Evolutionary conservation across 768 basidiomycete genomes (phyloP).

Genomic region (Goffeauzyma gilvescens): DNA sequence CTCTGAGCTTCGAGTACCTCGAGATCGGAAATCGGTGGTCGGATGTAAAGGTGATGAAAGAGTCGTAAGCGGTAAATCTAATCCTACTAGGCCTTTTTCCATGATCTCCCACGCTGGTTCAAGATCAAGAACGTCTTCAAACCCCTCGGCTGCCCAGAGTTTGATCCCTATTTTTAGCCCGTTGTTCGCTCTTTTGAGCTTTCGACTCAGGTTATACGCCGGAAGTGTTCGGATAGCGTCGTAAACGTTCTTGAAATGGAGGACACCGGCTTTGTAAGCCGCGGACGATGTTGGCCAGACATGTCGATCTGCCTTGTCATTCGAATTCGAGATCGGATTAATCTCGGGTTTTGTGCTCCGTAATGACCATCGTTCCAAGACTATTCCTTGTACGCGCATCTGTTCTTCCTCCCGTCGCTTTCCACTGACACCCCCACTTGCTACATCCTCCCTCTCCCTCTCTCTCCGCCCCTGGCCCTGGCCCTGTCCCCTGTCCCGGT

Average conservation of each 20-base stretch:
- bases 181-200: slow-evolving; percentile 16
- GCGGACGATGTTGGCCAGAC: slow-evolving; percentile 15
- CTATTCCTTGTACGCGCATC: slow-evolving; percentile 21
- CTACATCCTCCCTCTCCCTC: neutral
- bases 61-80: slow-evolving; percentile 12
- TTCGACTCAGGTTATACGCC: slow-evolving; percentile 20
- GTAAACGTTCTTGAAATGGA: slow-evolving; percentile 25
- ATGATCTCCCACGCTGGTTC: slow-evolving; percentile 28
- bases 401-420: slow-evolving; percentile 4
- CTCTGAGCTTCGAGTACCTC: slow-evolving; percentile 2
- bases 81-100: slow-evolving; percentile 23
- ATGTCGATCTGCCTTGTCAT: neutral
- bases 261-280: slow-evolving; percentile 25
- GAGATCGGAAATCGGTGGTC: neutral
- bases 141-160: slow-evolving; percentile 26
- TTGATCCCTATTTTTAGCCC: slow-evolving; percentile 27
- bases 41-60: no score
- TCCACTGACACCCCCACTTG: neutral
- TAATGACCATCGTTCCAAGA: slow-evolving; percentile 29
- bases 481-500: neutral
- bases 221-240: slow-evolving; percentile 23
- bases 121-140: slow-evolving; percentile 10
- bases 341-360: neutral
- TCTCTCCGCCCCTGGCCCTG: neutral
- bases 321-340: neutral